Conservation (phyloP, 495 filamentous ascomycete species). For the Gamarada debralockiae region DNA sequence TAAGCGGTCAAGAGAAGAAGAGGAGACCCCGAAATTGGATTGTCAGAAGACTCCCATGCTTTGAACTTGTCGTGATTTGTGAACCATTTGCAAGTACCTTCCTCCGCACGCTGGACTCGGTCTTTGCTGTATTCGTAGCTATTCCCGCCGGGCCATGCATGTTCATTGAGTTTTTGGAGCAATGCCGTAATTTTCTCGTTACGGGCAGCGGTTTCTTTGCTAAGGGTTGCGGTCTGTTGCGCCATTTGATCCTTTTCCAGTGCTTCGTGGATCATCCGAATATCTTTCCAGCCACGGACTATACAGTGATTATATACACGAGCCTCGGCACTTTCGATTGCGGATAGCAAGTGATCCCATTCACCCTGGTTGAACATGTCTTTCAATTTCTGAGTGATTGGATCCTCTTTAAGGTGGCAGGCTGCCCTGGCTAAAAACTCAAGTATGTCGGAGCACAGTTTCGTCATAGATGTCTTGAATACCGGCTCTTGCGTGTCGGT, state of each 20-base stretch:
- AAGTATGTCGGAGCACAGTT: constrained; percentile 1
- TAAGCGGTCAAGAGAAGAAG: constrained; percentile 39
- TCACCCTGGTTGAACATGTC: constrained; percentile 3
- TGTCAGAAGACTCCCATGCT: constrained; percentile 20
- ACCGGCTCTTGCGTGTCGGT: background rate
- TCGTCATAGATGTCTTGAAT: background rate
- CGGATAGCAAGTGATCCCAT: constrained; percentile 1
- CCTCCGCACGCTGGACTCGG: constrained; percentile 8
- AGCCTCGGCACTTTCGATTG: background rate
- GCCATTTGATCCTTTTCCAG: background rate
- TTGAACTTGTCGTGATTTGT: constrained; percentile 26
- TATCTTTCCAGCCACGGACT: background rate
- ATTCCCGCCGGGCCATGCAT: constrained; percentile 1
- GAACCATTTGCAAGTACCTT: constrained; percentile 37
- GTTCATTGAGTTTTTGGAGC: background rate
- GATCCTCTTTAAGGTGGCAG: background rate
- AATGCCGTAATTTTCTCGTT: background rate
- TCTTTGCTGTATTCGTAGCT: background rate
- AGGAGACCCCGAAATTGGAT: constrained; percentile 18
- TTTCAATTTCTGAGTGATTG: background rate
- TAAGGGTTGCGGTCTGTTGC: background rate
- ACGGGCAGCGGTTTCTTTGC: background rate
- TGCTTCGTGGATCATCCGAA: background rate
- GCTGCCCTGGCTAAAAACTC: background rate
- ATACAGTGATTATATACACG: background rate